A percentile compares a stretch with the other conserved stretches of the same genome.
Evolutionary conservation across 2,329 filamentous ascomycete species (phyloP).

Genomic region (Aureobasidium zeae): DNA sequence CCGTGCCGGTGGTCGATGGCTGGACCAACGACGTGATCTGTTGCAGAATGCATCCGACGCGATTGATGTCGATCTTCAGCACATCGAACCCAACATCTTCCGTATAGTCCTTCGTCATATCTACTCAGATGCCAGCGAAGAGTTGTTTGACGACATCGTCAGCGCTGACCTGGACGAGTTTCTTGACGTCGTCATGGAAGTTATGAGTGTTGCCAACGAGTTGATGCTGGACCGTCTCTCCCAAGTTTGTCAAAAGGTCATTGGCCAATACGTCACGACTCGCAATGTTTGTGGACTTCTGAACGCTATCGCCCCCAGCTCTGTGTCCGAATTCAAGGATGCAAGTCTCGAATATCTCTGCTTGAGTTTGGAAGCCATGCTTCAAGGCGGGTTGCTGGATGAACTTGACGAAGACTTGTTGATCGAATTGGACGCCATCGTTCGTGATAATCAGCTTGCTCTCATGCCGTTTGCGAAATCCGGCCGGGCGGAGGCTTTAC

Average conservation of each 20-base stretch:
- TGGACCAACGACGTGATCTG: conserved; percentile 56
- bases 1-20: conserved; percentile 77
- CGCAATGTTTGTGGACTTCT: conserved; percentile 79
- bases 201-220: conserved; percentile 84
- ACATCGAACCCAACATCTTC: conserved; percentile 67
- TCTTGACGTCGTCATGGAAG: conserved; percentile 79
- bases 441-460: conserved; percentile 72
- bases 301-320: conserved; percentile 76
- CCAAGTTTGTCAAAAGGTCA: conserved; percentile 75
- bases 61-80: conserved; percentile 70
- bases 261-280: conserved; percentile 74
- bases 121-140: conserved; percentile 71
- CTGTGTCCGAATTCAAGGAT: conserved; percentile 76
- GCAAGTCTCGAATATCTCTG: conserved; percentile 85
- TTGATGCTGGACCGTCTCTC: conserved; percentile 88
- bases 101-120: conserved; percentile 68
- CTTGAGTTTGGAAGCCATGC: conserved; percentile 79
- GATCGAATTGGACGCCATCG: conserved; percentile 66
- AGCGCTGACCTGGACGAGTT: conserved; percentile 69
- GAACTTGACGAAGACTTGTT: conserved; percentile 79
- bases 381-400: conserved; percentile 81
- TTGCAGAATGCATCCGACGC: conserved; percentile 37
- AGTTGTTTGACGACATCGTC: conserved; percentile 71
- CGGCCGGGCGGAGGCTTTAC: conserved; percentile 56
- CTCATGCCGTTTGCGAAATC: conserved; percentile 70